Evolutionary conservation across 768 basidiomycete species (phyloP), one percentile per base, ranked within the genome.

Genomic region (Boletus vinaceobasis): DNA sequence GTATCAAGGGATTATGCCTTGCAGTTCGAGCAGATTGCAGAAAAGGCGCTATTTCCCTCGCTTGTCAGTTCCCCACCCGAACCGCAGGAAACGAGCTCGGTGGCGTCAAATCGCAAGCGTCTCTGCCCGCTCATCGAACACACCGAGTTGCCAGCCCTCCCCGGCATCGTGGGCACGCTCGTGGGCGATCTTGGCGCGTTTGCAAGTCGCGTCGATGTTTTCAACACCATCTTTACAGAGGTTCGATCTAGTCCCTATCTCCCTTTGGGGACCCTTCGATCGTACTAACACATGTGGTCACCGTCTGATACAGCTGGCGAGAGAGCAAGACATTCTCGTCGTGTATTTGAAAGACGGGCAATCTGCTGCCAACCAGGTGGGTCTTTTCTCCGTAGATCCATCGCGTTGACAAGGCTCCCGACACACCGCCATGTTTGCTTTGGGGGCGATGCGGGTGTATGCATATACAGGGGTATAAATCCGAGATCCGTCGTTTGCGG

Each of bases 281-380:
- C 5, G 21, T 19, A 5, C 4, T 44, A n/a, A 55, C 21, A 0
- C 13, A 5, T 11, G 10, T n/a, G 19, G 29, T 29, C 7, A 29
- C 29, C 29, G 8, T 17, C 36, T 37, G 17, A 19, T 26, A n/a
- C 27, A 64, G 63, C 11, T 64, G 42, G 43, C 54, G n/a, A 52
- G 63, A 35, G 54, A 51, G 29, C 63, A 64, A 43, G 62, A 61
- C 23, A 40, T 59, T 13, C 44, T 61, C 11, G 7, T 64, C 21
- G 2, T 64, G n/a, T 59, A 59, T 43, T 37, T 64, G 42, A 65
- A 64, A 40, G 63, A 65, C 23, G 60, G 63, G 13, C 60, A 54
- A 43, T 62, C 63, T 14, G 26, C 46, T 14, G 31, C 32, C 7
- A 32, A 59, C 40, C 55, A 35, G 55, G 63, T 59, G 14, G 11